Evolutionary conservation across 1,284 basidiomycete species (phyloP), one percentile per base, ranked within the genome.

Genomic region (Melampsora larici-populina): DNA sequence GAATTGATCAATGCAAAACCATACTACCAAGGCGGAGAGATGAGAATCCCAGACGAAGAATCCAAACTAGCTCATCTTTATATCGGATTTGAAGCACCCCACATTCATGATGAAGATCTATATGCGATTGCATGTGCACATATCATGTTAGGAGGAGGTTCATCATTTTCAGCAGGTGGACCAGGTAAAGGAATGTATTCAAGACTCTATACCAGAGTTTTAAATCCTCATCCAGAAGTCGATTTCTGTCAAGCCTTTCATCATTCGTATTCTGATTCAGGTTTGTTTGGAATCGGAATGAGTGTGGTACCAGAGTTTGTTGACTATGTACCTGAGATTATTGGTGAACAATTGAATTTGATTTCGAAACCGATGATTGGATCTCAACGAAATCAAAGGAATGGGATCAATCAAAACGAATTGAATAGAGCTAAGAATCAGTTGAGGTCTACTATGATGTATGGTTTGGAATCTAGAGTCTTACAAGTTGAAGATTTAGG

Each of bases 181-280:
- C 75, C 75, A 40, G 75, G 75, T 3, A 78, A 78, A 43, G 75
- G 75, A n/a, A 78, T 78, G 75, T 78, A 78, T 49, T 78, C 75
- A 5, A 46, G 75, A 46, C 31, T 78, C 8, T 78, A 78, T 26
- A 70, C 75, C 31, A 51, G 63, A 55, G 75, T 78, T n/a, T 64
- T 78, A 40, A 78, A 78, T 63, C 75, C 67, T 7, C 67, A 78
- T 65, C 75, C 67, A 17, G 60, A 70, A 70, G 67, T 78, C 1
- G 75, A 78, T 18, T 78, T 70, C 36, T 78, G 75, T 63, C 67
- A 70, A 49, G 67, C 75, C 31, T 78, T 78, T 64, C 75, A 78
- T 55, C 75, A 78, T 48, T 69, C 67, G 29, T 78, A 78, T 40
- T 43, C 60, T 43, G 75, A 78, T 65, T 43, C 75, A 43, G 75